Base-by-base conservation (phyloP, 164 flowering plant species). In the Nelumbo lutea region DNA sequence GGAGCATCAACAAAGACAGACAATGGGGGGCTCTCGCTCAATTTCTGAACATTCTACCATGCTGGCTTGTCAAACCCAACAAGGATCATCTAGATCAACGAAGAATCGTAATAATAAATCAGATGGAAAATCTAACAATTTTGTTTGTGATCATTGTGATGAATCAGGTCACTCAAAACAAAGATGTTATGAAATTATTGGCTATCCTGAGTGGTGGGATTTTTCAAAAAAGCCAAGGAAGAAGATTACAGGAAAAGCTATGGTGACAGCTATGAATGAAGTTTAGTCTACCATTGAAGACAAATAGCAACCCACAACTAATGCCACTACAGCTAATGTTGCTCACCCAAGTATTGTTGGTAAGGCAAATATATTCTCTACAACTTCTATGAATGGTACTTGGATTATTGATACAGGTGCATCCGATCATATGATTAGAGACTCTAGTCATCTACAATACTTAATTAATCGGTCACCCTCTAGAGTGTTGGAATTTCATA, bases 171-270 rank as follows among this genome's bases (percentile, higher is more conserved):
- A 69, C 7, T 40, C 60, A 8, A 69, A 69, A 42, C 9, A 46
- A 59, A 48, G 40, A 4, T 69, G 66, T 15, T 69, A 61, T 61
- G 66, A 69, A 10, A 2, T 69, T 14, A 69, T 59, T 60, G 64
- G 70, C 27, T 27, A 27, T 27, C 27, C 27, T 27, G 27, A 27
- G 27, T 27, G 27, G 27, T 27, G 27, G 27, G 27, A 27, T 27
- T 27, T 27, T 27, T 27, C 27, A 27, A 27, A 27, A 27, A 27
- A 27, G 27, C 27, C 27, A 27, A 27, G 27, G 27, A 27, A 27
- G 27, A 27, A 27, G 27, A 27, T 27, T 27, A 0, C 0, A 27
- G 27, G 27, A 27, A 27, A 27, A 27, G 0, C 27, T 27, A 27
- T 27, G 27, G 27, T 27, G 27, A 27, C 27, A 27, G 27, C 27